These are phyloP conservation scores for Fusarium sp. DNA, from an alignment of 2,329 filamentous ascomycete species.

Conservation along the genomic window DNA sequence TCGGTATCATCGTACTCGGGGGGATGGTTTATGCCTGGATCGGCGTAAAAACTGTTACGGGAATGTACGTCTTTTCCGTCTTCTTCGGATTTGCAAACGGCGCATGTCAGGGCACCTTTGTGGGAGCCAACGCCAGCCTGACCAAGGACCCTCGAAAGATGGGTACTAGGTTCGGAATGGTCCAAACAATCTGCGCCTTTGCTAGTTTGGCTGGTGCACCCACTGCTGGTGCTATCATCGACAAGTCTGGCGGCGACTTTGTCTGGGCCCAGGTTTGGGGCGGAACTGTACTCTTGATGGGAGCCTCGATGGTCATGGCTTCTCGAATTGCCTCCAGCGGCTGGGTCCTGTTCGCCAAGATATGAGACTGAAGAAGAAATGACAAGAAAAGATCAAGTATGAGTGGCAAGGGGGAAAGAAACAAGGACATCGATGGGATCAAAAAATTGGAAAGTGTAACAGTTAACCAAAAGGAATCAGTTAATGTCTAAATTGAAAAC, in stretches of 20 bases:
- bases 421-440: neutral
- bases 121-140: constrained; percentile 51
- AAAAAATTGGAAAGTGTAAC: neutral
- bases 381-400: neutral
- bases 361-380: constrained; percentile 36
- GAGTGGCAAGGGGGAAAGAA: neutral
- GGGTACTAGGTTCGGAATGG: constrained; percentile 55
- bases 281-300: constrained; percentile 51
- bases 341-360: constrained; percentile 48
- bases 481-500: constrained; percentile 29
- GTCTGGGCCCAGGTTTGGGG: constrained; percentile 58
- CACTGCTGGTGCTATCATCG: constrained; percentile 46
- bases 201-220: constrained; percentile 54
- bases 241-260: constrained; percentile 44
- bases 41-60: constrained; percentile 39
- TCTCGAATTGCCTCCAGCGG: constrained; percentile 50
- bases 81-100: constrained; percentile 45
- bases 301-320: constrained; percentile 45
- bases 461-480: constrained; percentile 8
- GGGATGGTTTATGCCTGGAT: constrained; percentile 46
- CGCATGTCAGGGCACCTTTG: constrained; percentile 46
- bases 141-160: constrained; percentile 52
- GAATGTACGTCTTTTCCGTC: constrained; percentile 44
- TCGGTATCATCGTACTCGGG: constrained; percentile 43
- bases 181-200: constrained; percentile 52